Evolutionary conservation across 768 basidiomycete species (phyloP).

Genomic region (Peribolospora baueri): DNA sequence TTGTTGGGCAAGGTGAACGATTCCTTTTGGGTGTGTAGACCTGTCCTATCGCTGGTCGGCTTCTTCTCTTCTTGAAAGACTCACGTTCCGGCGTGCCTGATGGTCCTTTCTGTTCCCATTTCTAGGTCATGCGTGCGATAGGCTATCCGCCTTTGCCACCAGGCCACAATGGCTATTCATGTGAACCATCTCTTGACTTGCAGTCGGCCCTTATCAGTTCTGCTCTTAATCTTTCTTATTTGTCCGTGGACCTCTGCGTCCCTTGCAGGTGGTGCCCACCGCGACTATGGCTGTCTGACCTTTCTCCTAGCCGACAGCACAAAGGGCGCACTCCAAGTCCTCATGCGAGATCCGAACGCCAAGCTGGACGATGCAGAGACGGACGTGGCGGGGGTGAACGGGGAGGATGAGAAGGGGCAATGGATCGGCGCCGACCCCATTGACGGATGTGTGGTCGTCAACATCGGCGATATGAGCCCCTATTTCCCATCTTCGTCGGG

Average conservation of each 20-base stretch:
- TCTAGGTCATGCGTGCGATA: conserved; percentile 46
- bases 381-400: neutral
- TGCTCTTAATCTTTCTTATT: too few species aligned
- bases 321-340: conserved; percentile 57
- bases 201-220: too few species aligned
- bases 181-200: conserved; percentile 28
- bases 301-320: conserved; percentile 67
- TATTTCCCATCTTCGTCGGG: neutral
- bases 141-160: conserved; percentile 71
- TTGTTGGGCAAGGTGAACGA: conserved; percentile 49
- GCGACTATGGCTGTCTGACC: conserved; percentile 82
- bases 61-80: too few species aligned
- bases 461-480: conserved; percentile 58
- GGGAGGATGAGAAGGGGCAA: conserved; percentile 31
- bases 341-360: conserved; percentile 21
- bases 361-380: neutral
- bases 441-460: conserved; percentile 62
- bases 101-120: too few species aligned
- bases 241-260: too few species aligned
- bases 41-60: too few species aligned
- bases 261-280: conserved; percentile 13
- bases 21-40: conserved; percentile 42
- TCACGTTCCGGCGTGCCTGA: too few species aligned
- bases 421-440: conserved; percentile 76
- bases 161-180: conserved; percentile 58